These are phyloP conservation scores for Malassezia sp. DNA, from an alignment of 1,284 basidiomycete species.

Conservation along the genomic window DNA sequence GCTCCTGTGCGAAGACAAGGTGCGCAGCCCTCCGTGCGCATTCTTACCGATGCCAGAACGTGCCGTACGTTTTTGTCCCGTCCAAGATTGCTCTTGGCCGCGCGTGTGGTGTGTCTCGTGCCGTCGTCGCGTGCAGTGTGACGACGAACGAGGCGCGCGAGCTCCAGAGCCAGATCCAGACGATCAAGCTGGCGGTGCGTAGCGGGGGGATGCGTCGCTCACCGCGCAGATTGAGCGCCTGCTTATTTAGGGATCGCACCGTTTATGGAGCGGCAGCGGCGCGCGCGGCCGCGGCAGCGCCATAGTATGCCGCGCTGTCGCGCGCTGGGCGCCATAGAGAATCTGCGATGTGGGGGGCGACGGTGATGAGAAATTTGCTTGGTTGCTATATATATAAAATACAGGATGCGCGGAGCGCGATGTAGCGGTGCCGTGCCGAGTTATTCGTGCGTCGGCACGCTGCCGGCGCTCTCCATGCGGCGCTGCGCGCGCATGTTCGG, in stretches of 20 bases:
- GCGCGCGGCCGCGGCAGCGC: no score
- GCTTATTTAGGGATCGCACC: slow-evolving; percentile 23
- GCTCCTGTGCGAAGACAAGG: slow-evolving; percentile 92
- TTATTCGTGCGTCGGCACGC: no score
- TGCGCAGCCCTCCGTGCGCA: background rate
- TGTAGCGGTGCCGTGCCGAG: no score
- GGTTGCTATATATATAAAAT: slow-evolving; percentile 1
- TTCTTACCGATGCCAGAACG: slow-evolving; percentile 55
- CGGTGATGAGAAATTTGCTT: no score
- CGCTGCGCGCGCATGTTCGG: no score
- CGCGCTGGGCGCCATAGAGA: no score
- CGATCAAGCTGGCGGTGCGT: slow-evolving; percentile 57
- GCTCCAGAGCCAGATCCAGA: slow-evolving; percentile 76
- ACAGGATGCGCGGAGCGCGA: no score
- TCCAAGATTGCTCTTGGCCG: slow-evolving; percentile 88
- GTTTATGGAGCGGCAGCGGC: no score
- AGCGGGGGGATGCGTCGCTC: background rate
- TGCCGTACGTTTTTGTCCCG: slow-evolving; percentile 88
- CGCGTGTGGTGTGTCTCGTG: slow-evolving; percentile 87
- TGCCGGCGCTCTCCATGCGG: no score
- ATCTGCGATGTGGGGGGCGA: no score
- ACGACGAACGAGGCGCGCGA: slow-evolving; percentile 93
- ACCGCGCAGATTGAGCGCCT: slow-evolving; percentile 37
- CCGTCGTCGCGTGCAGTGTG: slow-evolving; percentile 87
- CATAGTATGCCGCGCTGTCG: no score